Conservation (phyloP, 192 early-diverging fungal species). For the Powellomyces hirtus region DNA sequence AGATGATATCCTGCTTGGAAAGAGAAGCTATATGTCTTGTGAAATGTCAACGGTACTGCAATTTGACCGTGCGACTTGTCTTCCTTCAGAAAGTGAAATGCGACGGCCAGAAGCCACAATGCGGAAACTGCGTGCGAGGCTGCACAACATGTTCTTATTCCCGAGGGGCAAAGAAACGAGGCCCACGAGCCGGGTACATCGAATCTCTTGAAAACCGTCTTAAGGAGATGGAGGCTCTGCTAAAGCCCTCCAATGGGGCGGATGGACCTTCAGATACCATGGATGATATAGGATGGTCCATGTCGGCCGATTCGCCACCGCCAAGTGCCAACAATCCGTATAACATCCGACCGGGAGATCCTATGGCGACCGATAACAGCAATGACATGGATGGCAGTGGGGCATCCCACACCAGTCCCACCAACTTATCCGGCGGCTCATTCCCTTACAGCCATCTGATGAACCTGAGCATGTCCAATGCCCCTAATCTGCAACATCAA, state of each 20-base stretch:
- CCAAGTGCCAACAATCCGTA: no score
- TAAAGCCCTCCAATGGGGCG: conserved; percentile 33
- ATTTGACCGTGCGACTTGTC: background rate
- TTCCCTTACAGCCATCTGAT: no score
- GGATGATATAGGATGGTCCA: no score
- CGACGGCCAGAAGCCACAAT: conserved; percentile 77
- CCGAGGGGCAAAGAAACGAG: conserved; percentile 83
- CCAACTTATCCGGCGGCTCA: no score
- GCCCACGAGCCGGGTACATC: conserved; percentile 76
- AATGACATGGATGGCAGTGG: no score
- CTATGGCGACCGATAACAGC: no score
- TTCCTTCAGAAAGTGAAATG: conserved; percentile 74
- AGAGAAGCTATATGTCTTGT: background rate
- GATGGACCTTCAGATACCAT: background rate
- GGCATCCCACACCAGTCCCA: no score
- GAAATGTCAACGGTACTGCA: background rate
- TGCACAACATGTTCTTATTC: conserved; percentile 72
- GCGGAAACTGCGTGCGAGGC: conserved; percentile 74
- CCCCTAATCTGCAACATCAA: background rate
- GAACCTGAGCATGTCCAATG: background rate
- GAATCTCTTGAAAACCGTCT: conserved; percentile 72
- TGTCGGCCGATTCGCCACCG: no score
- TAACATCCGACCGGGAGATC: no score
- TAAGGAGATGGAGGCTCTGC: conserved; percentile 73
- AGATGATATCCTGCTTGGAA: background rate